Percentiles rank a stretch among this genome's conserved stretches.
Conservation (phyloP, 352 stramenopile species). For the Phytophthora niederhauseri region DNA sequence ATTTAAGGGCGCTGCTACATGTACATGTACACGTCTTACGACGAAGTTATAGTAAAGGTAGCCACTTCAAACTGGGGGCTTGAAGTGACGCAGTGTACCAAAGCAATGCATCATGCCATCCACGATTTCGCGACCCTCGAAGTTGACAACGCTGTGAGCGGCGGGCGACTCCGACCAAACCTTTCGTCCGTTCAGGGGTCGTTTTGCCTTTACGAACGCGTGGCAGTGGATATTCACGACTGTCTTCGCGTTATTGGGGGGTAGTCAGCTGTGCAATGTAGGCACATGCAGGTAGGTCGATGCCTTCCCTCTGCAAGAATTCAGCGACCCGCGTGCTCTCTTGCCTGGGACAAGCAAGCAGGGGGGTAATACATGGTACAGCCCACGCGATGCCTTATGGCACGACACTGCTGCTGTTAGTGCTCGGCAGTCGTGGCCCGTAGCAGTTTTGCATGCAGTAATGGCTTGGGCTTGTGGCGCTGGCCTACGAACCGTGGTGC, state of each 20-base stretch:
- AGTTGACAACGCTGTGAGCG: not conserved
- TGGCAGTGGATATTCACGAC: constrained; percentile 13
- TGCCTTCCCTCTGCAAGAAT: constrained; percentile 17
- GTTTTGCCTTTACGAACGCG: not conserved
- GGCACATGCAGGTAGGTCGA: not conserved
- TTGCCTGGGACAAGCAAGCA: constrained; percentile 26
- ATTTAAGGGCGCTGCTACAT: constrained; percentile 3
- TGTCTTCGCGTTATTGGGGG: not conserved
- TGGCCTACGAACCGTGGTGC: constrained; percentile 1
- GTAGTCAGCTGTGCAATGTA: not conserved
- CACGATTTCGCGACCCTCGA: constrained; percentile 5
- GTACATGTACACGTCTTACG: not conserved
- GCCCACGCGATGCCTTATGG: not conserved
- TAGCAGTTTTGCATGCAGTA: constrained; percentile 19
- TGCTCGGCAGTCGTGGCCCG: constrained; percentile 14
- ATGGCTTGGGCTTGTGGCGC: constrained; percentile 13
- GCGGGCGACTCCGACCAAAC: not conserved
- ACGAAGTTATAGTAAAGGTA: no score
- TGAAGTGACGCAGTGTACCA: not conserved
- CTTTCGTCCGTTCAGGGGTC: constrained; percentile 8
- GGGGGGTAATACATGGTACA: not conserved
- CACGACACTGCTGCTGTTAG: constrained; percentile 16
- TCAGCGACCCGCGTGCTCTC: constrained; percentile 14
- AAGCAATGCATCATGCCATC: constrained; percentile 6
- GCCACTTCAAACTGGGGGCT: not conserved